phyloP scores from a whole-genome alignment of 2,329 filamentous ascomycete species.

The Penicillium palitans region DNA sequence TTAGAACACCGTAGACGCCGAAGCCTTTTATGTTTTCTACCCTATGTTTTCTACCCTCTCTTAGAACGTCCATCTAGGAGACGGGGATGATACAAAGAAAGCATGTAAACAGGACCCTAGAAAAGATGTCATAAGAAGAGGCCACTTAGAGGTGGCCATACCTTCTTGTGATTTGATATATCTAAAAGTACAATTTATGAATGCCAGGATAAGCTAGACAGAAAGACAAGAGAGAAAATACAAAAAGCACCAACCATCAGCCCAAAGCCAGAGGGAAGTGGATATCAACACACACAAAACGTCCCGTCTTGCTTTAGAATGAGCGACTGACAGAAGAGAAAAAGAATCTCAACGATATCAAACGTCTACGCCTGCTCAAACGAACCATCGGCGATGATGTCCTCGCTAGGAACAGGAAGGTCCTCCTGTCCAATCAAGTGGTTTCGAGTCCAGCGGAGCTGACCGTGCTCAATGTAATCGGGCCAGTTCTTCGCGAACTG shows the following conservation, averaged over 20 bases:
- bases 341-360: neutral
- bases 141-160: conserved; percentile 6
- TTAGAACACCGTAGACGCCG: too few species aligned
- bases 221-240: conserved; percentile 17
- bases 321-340: neutral
- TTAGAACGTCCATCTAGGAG: too few species aligned
- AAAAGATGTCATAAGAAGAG: neutral
- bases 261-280: conserved; percentile 13
- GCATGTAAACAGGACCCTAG: neutral
- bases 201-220: conserved; percentile 15
- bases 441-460: conserved; percentile 38
- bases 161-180: conserved; percentile 19
- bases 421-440: conserved; percentile 39
- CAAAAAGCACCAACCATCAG: conserved; percentile 18
- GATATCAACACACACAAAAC: conserved; percentile 18
- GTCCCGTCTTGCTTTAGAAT: conserved; percentile 10
- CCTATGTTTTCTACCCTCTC: neutral
- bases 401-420: conserved; percentile 10
- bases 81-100: neutral
- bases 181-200: conserved; percentile 34
- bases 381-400: conserved; percentile 25
- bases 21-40: neutral
- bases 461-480: conserved; percentile 44
- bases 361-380: conserved; percentile 10
- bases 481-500: conserved; percentile 46